Evolutionary conservation across 2,329 filamentous ascomycete species (phyloP), one percentile per base, ranked within the genome.

Genomic region (Paraphaeosphaeria sporulosa): DNA sequence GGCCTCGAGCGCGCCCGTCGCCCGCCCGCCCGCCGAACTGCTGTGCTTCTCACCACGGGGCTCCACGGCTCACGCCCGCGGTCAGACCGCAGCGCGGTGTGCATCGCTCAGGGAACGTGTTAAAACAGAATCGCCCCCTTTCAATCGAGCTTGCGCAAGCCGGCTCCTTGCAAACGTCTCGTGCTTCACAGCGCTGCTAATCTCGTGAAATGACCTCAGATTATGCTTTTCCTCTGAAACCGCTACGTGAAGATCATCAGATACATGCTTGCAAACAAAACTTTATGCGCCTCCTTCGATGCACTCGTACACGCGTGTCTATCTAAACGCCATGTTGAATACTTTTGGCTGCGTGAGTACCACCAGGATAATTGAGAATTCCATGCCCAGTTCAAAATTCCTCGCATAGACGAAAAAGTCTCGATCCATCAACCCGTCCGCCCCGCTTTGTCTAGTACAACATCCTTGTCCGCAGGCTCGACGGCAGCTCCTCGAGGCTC

Each of bases 401-500:
- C 52, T 52, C 53, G 50, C 44, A 44, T 36, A 38, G 23, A 36
- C 13, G 9, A 30, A 30, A 27, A 17, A 1, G 44, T 47, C 12
- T 47, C 12, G 6, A 15, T n/a, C 19, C n/a, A 17, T 36, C 32
- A 50, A 15, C 13, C 19, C 21, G n/a, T 34, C 47, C 36, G 38
- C 27, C 47, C 19, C 19, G 15, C 23, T 34, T 55, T 4, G 36
- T 55, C 63, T 76, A 82, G 68, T 83, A 84, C 66, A 84, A 69
- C 57, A 84, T 81, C 61, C 82, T 74, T 19, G 82, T 83, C 61
- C 81, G 75, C 61, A 84, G 82, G 58, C 81, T 66, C 46, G 78
- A 94, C 79, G 85, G 89, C 64, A 97, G 84, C 60, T 85, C 86
- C 78, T 98, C 93, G 42, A 99, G 84, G 71, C 86, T 89, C 68